Base-by-base conservation (phyloP, 1,139 yeast species). In the Zygoascus hellenicus region DNA sequence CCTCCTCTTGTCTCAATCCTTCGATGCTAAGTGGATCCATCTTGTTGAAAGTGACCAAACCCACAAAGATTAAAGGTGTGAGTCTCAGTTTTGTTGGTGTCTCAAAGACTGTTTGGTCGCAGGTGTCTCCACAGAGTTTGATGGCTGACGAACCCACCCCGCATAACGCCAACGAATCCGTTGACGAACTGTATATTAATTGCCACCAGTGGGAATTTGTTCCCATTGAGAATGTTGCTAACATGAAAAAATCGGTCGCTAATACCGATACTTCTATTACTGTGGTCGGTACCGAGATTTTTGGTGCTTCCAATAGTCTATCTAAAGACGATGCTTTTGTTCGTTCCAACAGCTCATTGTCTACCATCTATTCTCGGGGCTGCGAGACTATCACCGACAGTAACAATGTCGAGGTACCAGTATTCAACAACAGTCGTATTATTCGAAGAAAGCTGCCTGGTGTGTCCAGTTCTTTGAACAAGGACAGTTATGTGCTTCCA, bases 51-150 rank as follows among this genome's bases (percentile, higher is more conserved):
- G 76, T 89, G 1, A 60, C 81, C 45, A 88, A 87, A 59, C 84
- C 94, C 0, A 74, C 83, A 35, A 84, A 80, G 61, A 69, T 89
- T 54, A 86, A 83, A 64, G 69, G 76, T 36, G 74, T 89, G 7
- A 64, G 72, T 6, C 68, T 89, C 47, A 67, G 73, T 1, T 79
- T 89, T 58, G 76, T 75, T 55, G 96, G 96, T 2, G 64, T 67
- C 3, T 77, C 86, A 45, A 72, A 82, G 56, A 88, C 96, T 0
- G 89, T 83, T 52, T 88, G 96, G 96, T 90, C 95, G 22, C 58
- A 56, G 37, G 37, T n/a, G 39, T 15, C 46, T 51, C 4, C 46
- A 31, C 37, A 42, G 38, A 41, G 43, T 26, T n/a, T 47, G 45
- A 43, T 52, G 43, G 49, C 46, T 30, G 55, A 54, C 34, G 61